Conservation (phyloP, 208 protist genomes). For the Trypanosoma theileri region DNA sequence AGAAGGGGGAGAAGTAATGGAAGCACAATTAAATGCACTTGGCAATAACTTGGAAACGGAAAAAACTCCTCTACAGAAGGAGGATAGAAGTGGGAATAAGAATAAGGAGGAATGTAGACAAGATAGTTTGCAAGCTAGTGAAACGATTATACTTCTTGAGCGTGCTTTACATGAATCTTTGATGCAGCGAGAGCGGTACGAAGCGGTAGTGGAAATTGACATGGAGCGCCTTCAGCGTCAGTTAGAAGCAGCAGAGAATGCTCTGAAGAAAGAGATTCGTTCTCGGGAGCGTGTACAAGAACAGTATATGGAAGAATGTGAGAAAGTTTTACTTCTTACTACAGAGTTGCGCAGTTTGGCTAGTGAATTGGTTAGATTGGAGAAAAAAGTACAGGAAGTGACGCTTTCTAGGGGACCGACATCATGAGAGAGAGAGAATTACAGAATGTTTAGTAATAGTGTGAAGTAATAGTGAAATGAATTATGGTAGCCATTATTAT, state of each 20-base stretch:
- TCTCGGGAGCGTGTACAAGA: neutral
- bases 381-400: neutral
- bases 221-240: neutral
- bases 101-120: too few species aligned
- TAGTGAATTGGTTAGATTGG: neutral
- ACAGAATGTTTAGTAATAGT: too few species aligned
- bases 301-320: conserved; percentile 1
- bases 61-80: neutral
- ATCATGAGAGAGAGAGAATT: neutral
- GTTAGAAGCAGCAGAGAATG: neutral
- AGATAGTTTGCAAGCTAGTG: neutral
- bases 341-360: neutral
- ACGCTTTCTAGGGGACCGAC: neutral
- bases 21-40: neutral
- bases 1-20: neutral
- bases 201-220: neutral
- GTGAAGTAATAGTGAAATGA: too few species aligned
- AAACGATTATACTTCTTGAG: neutral
- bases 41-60: neutral
- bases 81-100: too few species aligned
- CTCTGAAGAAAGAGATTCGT: neutral
- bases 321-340: neutral
- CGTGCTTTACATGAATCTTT: neutral
- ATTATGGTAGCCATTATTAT: too few species aligned
- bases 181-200: neutral